Base-by-base conservation (phyloP, 805 yeast genomes). In the Ogataea trehaloabstinens region DNA sequence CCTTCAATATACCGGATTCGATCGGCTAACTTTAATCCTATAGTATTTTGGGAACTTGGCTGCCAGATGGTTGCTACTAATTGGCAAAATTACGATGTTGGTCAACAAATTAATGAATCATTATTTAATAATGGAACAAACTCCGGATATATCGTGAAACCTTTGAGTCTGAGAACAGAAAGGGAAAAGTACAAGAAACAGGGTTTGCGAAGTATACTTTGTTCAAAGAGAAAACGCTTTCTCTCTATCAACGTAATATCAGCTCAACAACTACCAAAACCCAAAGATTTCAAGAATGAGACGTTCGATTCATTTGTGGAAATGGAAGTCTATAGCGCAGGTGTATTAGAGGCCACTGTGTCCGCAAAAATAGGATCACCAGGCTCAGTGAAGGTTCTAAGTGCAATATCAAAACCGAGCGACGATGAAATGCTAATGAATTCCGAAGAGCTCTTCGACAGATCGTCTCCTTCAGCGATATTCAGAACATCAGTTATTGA, bases 21-120 rank as follows among this genome's bases (percentile, higher is more conserved):
- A 37, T 88, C 96, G 1, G 72, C 85, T 3, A 93, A 93, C 54
- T 90, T 87, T 55, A 74, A 74, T 31, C 98, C 99, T 0, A 61
- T 86, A 2, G 60, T 61, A 1, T 88, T 78, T 54, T 93, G 99
- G 99, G 70, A 71, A 35, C 67, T 74, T 33, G 99, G 99, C 1
- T 82, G 75, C 8, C 99, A 93, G 56, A 78, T 93, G 88, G 98
- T 86, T 4, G 98, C 99, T 0, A 82, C 96, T 0, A 93, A 91
- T 56, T 91, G 97, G 97, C 99, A 91, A 61, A 82, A 93, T 0
- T 82, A 78, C 56, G 99, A 93, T 55, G 42, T 79, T 13, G 96
- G 97, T 0, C 91, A 90, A 56, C 96, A 89, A 55, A 53, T 93
- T 8, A 90, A 89, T 58, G 85, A 85, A 45, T 86, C 96, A 3